phyloP scores from a whole-genome alignment of 2,329 filamentous ascomycete species.

The Fusarium nanum region DNA sequence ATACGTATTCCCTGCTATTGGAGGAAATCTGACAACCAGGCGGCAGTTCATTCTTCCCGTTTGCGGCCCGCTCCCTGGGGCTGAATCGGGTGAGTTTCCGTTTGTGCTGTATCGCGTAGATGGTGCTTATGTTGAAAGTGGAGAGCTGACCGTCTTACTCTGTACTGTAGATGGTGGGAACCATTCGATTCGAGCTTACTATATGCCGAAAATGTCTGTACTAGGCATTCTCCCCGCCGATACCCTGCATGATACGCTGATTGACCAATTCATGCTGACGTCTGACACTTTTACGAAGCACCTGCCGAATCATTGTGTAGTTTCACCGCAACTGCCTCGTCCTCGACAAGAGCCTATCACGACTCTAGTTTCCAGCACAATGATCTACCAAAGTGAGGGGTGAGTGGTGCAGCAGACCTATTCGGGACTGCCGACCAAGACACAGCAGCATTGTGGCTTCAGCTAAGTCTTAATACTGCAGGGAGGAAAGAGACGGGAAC shows the following conservation, averaged over 20 bases:
- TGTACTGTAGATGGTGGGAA: background rate
- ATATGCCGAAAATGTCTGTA: constrained; percentile 13
- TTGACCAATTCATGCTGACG: constrained; percentile 8
- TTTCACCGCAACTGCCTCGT: constrained; percentile 32
- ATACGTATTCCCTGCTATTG: constrained; percentile 20
- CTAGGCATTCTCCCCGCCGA: background rate
- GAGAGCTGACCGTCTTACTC: constrained; percentile 22
- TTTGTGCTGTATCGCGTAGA: constrained; percentile 19
- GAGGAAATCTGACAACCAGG: constrained; percentile 1
- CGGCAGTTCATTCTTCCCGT: constrained; percentile 30
- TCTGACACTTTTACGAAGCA: constrained; percentile 12
- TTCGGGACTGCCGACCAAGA: constrained; percentile 29
- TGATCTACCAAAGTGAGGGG: constrained; percentile 33
- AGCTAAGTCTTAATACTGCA: constrained; percentile 7
- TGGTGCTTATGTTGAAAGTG: constrained; percentile 8
- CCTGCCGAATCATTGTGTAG: constrained; percentile 11
- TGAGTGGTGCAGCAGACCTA: constrained; percentile 15
- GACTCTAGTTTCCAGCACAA: constrained; percentile 17
- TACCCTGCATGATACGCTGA: background rate
- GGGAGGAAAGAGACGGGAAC: background rate
- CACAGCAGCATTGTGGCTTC: constrained; percentile 37
- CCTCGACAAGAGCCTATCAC: constrained; percentile 30
- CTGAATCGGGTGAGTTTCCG: constrained; percentile 24
- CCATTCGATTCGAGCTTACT: constrained; percentile 4
- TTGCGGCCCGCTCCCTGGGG: constrained; percentile 20